A percentile compares a stretch with the other conserved stretches of the same genome.
These are phyloP conservation scores for Kazachstania taianensis DNA, from an alignment of 805 yeast genomes.

Conservation along the genomic window DNA sequence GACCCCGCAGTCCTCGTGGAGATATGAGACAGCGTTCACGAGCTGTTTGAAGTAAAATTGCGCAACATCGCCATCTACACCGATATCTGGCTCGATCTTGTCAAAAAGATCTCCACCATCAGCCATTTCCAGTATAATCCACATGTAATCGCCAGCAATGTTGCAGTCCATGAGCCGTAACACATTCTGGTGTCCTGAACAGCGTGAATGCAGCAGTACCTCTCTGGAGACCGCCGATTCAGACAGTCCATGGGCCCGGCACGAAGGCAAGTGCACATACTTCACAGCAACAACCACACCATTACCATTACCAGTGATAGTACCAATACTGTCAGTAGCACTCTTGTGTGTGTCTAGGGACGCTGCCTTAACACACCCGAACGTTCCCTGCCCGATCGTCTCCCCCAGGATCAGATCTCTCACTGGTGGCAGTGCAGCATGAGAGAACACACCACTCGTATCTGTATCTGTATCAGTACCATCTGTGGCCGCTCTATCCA, in stretches of 20 bases:
- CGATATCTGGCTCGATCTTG: slow-evolving; percentile 67
- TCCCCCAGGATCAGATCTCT: slow-evolving; percentile 38
- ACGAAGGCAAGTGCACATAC: slow-evolving; percentile 38
- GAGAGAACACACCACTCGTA: no score
- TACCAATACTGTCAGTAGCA: no score
- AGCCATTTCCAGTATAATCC: slow-evolving; percentile 61
- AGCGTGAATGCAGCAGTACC: slow-evolving; percentile 46
- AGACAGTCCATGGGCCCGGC: slow-evolving; percentile 28
- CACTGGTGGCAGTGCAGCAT: slow-evolving; percentile 42
- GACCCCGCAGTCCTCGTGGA: slow-evolving; percentile 54
- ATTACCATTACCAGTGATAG: no score
- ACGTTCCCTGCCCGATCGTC: slow-evolving; percentile 59
- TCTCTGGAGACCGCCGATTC: slow-evolving; percentile 42
- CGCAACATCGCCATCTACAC: slow-evolving; percentile 55
- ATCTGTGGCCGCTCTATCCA: slow-evolving; percentile 22
- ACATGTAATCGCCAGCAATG: slow-evolving; percentile 45
- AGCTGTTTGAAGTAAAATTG: slow-evolving; percentile 62
- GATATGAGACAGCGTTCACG: slow-evolving; percentile 46
- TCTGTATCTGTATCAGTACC: not conserved
- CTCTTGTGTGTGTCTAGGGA: slow-evolving; percentile 29
- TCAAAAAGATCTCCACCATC: slow-evolving; percentile 71
- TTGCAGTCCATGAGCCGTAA: slow-evolving; percentile 46
- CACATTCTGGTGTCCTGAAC: slow-evolving; percentile 51
- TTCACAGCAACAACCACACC: slow-evolving; percentile 49
- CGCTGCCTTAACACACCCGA: slow-evolving; percentile 52